Conservation (phyloP, 306 rosid species). For the Cucurbita maxima region DNA sequence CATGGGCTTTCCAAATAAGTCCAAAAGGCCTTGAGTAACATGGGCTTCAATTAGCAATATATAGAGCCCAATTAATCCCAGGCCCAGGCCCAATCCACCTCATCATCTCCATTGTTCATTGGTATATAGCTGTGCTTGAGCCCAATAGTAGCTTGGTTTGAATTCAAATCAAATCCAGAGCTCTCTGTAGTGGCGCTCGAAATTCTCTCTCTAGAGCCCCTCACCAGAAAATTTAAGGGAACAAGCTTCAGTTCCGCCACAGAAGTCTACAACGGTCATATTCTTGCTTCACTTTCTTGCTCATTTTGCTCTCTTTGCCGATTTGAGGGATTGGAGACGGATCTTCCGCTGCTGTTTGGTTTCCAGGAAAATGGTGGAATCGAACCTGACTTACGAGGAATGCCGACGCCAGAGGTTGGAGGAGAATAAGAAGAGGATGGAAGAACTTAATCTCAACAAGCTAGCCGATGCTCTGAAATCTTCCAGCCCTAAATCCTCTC, state of each 20-base stretch:
- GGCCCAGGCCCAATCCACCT: background rate
- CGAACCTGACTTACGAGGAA: conserved; percentile 30
- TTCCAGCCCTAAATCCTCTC: conserved; percentile 22
- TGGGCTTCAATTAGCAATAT: too few relatives aligned
- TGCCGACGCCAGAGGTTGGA: conserved; percentile 27
- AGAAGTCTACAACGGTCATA: background rate
- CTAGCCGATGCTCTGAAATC: conserved; percentile 23
- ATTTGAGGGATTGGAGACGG: background rate
- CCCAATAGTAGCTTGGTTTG: background rate
- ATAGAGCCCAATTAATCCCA: too few relatives aligned
- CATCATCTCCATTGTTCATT: background rate
- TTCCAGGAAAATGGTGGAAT: conserved; percentile 18
- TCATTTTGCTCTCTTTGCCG: background rate
- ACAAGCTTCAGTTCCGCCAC: background rate
- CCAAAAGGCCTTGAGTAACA: too few relatives aligned
- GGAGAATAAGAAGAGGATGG: conserved; percentile 39
- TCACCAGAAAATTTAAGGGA: background rate
- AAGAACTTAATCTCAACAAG: conserved; percentile 32
- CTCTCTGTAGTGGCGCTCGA: background rate
- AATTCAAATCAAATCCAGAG: background rate
- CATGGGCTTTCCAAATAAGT: background rate
- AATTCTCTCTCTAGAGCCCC: background rate
- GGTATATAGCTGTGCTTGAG: too few relatives aligned
- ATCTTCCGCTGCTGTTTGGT: background rate
- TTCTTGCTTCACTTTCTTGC: background rate